A percentile compares a stretch with the other conserved stretches of the same genome.
Evolutionary conservation across 202 grass and related monocot genomes (phyloP).

Genomic region (Schoenoplectus tabernaemontani): DNA sequence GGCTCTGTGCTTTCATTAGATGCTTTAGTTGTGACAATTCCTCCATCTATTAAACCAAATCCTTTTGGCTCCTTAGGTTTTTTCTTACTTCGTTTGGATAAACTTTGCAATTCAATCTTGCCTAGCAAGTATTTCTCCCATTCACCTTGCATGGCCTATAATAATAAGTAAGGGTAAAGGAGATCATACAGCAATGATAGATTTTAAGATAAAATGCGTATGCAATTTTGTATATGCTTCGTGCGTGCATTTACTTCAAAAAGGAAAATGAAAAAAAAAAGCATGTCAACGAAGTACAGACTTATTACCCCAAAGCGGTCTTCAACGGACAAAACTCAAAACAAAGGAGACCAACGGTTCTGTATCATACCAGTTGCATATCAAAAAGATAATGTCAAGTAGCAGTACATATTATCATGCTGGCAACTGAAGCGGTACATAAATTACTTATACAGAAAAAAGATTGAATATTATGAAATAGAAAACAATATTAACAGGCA

Average conservation of each 20-base stretch:
- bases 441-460: not conserved
- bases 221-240: not conserved
- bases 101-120: slow-evolving; percentile 64
- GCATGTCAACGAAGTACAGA: not conserved
- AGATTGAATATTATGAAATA: slow-evolving; percentile 8
- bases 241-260: not conserved
- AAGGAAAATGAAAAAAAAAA: not conserved
- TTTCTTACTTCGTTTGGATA: slow-evolving; percentile 59
- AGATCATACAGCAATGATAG: not conserved
- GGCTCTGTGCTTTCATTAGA: slow-evolving; percentile 48
- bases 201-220: not conserved
- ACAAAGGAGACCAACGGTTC: not conserved
- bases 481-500: not conserved
- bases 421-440: not conserved
- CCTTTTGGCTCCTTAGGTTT: slow-evolving; percentile 77
- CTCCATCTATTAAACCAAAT: slow-evolving; percentile 82
- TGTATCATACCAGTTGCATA: not conserved
- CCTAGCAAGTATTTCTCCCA: slow-evolving; percentile 96
- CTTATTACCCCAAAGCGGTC: not conserved
- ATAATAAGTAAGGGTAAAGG: slow-evolving; percentile 21
- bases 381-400: not conserved
- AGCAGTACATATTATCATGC: not conserved
- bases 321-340: not conserved
- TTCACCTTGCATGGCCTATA: slow-evolving; percentile 72
- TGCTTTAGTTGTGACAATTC: slow-evolving; percentile 34